Percentiles rank a stretch among this genome's conserved stretches.
Conservation (phyloP, 2,329 filamentous ascomycete genomes). For the Magnaporthiopsis rhizophila region DNA sequence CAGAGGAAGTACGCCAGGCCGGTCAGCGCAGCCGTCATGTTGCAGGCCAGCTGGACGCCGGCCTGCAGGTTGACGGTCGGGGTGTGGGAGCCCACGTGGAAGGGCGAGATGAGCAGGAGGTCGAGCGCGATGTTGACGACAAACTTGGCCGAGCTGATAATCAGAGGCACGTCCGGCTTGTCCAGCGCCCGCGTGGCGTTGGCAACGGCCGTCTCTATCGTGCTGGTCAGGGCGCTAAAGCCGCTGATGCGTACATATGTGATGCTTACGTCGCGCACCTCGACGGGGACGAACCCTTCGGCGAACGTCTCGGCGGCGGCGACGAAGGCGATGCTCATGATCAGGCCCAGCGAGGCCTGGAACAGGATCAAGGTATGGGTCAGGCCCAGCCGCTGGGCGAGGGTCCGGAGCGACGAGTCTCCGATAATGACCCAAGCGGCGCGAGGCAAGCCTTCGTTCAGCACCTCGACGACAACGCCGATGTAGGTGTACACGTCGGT, state of each 20-base stretch:
- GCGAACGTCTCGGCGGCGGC: constrained; percentile 47
- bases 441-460: constrained; percentile 65
- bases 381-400: constrained; percentile 45
- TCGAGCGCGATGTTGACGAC: constrained; percentile 60
- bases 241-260: constrained; percentile 58
- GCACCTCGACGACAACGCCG: constrained; percentile 54
- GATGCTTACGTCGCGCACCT: constrained; percentile 47
- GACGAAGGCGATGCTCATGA: constrained; percentile 53
- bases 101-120: constrained; percentile 56
- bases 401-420: constrained; percentile 46
- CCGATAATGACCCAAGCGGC: constrained; percentile 63
- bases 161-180: constrained; percentile 58
- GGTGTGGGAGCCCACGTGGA: constrained; percentile 45
- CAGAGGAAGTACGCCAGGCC: constrained; percentile 55
- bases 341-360: constrained; percentile 47
- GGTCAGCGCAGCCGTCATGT: constrained; percentile 42
- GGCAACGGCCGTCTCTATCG: constrained; percentile 55
- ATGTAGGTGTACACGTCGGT: constrained; percentile 66
- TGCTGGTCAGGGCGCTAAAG: constrained; percentile 53
- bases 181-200: constrained; percentile 57
- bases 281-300: constrained; percentile 51
- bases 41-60: constrained; percentile 53
- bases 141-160: constrained; percentile 58
- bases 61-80: constrained; percentile 60
- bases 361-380: constrained; percentile 56